These are phyloP conservation scores for Chrysophaeum taylorii DNA, from an alignment of 352 stramenopile genomes.

Conservation along the genomic window DNA sequence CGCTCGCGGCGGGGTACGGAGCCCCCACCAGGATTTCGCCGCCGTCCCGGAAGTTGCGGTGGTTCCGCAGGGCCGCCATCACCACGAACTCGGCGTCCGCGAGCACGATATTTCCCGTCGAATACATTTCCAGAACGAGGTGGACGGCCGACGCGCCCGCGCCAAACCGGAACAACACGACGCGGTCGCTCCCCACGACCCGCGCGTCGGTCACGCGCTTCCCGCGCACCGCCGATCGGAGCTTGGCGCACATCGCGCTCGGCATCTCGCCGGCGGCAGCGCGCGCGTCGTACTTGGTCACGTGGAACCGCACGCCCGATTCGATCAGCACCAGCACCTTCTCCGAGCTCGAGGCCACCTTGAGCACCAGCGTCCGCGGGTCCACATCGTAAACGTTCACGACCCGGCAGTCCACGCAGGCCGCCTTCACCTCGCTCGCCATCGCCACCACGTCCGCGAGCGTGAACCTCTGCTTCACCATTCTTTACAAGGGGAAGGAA, in stretches of 20 bases:
- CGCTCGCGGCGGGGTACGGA: conserved; percentile 48
- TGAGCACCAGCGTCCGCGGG: conserved; percentile 59
- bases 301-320: conserved; percentile 67
- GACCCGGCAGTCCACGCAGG: conserved; percentile 46
- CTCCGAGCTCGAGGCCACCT: conserved; percentile 63
- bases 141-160: conserved; percentile 58
- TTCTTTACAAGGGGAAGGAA: too few species aligned
- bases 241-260: conserved; percentile 69
- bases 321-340: conserved; percentile 60
- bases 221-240: conserved; percentile 63
- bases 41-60: conserved; percentile 67
- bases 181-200: conserved; percentile 61
- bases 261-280: conserved; percentile 35
- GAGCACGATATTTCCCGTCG: conserved; percentile 66
- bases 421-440: neutral
- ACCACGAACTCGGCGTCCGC: conserved; percentile 65
- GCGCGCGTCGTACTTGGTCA: conserved; percentile 47
- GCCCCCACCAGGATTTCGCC: conserved; percentile 68
- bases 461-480: neutral
- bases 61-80: conserved; percentile 54
- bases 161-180: conserved; percentile 67
- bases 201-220: conserved; percentile 55
- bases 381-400: conserved; percentile 69
- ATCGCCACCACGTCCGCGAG: neutral
- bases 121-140: conserved; percentile 71